These are phyloP conservation scores for Penicillium herquei DNA, from an alignment of 495 filamentous ascomycete genomes.

Conservation along the genomic window DNA sequence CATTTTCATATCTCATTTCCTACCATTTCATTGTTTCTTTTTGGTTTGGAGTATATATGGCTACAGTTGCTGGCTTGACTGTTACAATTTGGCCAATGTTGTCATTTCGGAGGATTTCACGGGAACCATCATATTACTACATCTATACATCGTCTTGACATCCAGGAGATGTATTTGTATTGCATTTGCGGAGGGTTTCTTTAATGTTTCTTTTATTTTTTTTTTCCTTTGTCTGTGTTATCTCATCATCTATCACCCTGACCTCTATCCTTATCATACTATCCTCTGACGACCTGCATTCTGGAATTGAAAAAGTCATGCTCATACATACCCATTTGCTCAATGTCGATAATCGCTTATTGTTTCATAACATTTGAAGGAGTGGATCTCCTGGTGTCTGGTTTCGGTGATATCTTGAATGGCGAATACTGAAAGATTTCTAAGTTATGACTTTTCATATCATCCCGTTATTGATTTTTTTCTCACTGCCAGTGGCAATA, in stretches of 20 bases:
- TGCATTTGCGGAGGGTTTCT: conserved; percentile 1
- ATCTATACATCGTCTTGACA: conserved; percentile 5
- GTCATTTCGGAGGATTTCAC: conserved; percentile 1
- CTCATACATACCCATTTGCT: not conserved
- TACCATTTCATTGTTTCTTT: not conserved
- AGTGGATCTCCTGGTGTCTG: conserved; percentile 7
- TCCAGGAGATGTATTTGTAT: conserved; percentile 16
- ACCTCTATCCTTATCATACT: not conserved
- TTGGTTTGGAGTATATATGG: not conserved
- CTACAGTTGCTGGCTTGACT: conserved; percentile 24
- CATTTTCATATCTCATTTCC: not conserved
- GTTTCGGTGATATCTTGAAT: conserved; percentile 15
- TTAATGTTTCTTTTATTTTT: not conserved
- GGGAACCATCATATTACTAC: not conserved
- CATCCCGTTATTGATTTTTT: not conserved
- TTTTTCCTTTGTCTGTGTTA: not conserved
- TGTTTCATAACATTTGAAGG: conserved; percentile 1
- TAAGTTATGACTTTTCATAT: not conserved
- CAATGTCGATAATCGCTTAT: not conserved
- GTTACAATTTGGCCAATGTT: conserved; percentile 1
- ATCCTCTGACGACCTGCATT: not conserved
- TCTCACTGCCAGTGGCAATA: not conserved
- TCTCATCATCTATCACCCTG: not conserved
- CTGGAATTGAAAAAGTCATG: not conserved
- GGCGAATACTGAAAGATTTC: not conserved